Percentiles rank a stretch among this genome's conserved stretches.
Conservation (phyloP, 2,329 filamentous ascomycete genomes). For the Beauveria sp. region DNA sequence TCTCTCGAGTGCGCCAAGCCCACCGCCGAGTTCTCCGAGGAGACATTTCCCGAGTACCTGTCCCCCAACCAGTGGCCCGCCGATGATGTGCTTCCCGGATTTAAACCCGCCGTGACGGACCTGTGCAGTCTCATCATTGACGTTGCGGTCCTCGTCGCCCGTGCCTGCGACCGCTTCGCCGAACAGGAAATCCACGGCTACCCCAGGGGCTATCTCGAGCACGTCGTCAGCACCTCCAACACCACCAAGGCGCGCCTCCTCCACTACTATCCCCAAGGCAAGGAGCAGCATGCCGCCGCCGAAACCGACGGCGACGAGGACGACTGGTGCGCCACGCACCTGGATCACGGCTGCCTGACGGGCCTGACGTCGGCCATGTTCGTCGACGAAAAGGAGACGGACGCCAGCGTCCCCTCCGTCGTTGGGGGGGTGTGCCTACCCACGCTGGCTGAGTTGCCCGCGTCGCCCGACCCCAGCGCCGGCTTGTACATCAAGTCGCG, state of each 20-base stretch:
- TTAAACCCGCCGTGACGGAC: constrained; percentile 62
- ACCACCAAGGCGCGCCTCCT: constrained; percentile 87
- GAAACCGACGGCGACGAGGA: constrained; percentile 50
- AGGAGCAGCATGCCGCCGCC: constrained; percentile 20
- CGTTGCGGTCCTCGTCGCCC: constrained; percentile 77
- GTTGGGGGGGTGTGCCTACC: constrained; percentile 25
- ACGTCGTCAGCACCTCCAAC: constrained; percentile 74
- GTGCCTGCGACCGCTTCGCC: constrained; percentile 84
- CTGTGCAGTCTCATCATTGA: constrained; percentile 85
- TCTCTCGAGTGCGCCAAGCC: constrained; percentile 55
- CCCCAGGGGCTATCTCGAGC: constrained; percentile 70
- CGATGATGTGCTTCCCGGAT: constrained; percentile 62
- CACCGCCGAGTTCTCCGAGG: constrained; percentile 46
- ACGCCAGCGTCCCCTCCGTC: constrained; percentile 25
- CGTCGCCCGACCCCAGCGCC: constrained; percentile 73
- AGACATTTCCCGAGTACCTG: constrained; percentile 79
- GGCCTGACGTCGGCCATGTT: constrained; percentile 96
- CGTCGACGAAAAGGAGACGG: constrained; percentile 61
- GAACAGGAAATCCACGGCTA: constrained; percentile 71
- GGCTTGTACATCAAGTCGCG: constrained; percentile 94
- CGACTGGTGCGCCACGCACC: constrained; percentile 88
- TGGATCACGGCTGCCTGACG: constrained; percentile 90
- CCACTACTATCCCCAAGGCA: constrained; percentile 76
- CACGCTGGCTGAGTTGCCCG: constrained; percentile 60
- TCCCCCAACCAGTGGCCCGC: constrained; percentile 84